Percentiles rank a stretch among this genome's conserved stretches.
Conservation (phyloP, 2,329 filamentous ascomycete species). For the Fusarium sp. region DNA sequence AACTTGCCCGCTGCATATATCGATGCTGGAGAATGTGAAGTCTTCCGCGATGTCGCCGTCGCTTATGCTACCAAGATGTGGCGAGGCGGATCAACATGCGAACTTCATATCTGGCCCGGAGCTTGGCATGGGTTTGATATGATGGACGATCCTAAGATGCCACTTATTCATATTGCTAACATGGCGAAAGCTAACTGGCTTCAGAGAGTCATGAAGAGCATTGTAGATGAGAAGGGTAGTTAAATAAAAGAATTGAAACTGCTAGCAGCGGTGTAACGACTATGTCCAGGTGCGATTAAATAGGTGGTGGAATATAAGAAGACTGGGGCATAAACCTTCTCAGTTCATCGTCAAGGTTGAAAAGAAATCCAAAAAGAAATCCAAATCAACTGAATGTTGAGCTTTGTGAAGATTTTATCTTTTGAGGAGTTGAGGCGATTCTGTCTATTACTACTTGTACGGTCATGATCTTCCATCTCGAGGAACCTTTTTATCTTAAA, state of each 20-base stretch:
- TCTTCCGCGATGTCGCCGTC: not conserved
- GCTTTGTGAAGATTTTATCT: not conserved
- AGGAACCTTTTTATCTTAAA: not conserved
- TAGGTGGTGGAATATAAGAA: not conserved
- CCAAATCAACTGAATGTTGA: not conserved
- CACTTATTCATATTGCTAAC: not conserved
- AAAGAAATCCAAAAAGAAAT: not conserved
- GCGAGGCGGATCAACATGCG: not conserved
- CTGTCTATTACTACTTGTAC: not conserved
- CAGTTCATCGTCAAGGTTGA: too few relatives aligned
- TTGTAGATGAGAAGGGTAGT: not conserved
- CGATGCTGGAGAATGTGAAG: slow-evolving; percentile 1
- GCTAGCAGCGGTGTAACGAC: not conserved
- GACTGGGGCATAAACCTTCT: not conserved
- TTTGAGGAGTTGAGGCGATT: not conserved
- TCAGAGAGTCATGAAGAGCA: not conserved
- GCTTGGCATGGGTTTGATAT: slow-evolving; percentile 5
- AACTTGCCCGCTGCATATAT: not conserved
- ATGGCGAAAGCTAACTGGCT: not conserved
- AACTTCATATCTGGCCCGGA: slow-evolving; percentile 8
- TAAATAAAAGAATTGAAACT: not conserved
- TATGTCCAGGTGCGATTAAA: not conserved
- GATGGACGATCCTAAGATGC: not conserved
- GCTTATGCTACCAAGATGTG: not conserved
- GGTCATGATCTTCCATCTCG: too few relatives aligned